These are phyloP conservation scores for Fistulinella prunicolor DNA, from an alignment of 768 basidiomycete genomes.

Conservation along the genomic window DNA sequence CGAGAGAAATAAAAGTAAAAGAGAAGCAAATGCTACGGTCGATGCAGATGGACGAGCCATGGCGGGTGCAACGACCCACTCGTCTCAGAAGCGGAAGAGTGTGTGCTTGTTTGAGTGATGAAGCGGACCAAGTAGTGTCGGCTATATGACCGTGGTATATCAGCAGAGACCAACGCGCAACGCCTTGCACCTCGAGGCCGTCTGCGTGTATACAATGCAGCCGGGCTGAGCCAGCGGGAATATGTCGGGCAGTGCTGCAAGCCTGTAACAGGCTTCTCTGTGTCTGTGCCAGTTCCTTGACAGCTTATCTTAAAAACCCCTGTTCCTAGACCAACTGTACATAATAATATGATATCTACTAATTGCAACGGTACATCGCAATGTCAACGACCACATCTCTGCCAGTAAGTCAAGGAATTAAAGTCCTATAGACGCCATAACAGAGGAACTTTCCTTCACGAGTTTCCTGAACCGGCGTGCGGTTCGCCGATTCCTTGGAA, in stretches of 20 bases:
- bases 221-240: constrained; percentile 12
- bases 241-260: constrained; percentile 16
- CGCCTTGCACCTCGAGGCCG: constrained; percentile 22
- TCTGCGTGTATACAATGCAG: constrained; percentile 24
- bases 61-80: constrained; percentile 1
- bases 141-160: constrained; percentile 13
- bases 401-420: no score
- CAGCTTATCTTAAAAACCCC: background rate
- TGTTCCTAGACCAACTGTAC: no score
- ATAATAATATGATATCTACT: no score
- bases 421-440: constrained; percentile 24
- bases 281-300: background rate
- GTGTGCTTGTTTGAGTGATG: background rate
- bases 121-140: constrained; percentile 15
- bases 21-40: constrained; percentile 16
- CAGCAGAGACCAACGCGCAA: no score
- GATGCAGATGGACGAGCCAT: constrained; percentile 25
- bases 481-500: constrained; percentile 43
- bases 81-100: constrained; percentile 5
- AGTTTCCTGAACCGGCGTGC: constrained; percentile 45
- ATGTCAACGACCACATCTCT: no score
- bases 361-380: no score
- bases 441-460: constrained; percentile 33
- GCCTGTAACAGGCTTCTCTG: background rate
- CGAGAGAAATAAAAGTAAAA: constrained; percentile 29